These are phyloP conservation scores for Pseudonectria buxi DNA, from an alignment of 2,329 filamentous ascomycete species.

Conservation along the genomic window DNA sequence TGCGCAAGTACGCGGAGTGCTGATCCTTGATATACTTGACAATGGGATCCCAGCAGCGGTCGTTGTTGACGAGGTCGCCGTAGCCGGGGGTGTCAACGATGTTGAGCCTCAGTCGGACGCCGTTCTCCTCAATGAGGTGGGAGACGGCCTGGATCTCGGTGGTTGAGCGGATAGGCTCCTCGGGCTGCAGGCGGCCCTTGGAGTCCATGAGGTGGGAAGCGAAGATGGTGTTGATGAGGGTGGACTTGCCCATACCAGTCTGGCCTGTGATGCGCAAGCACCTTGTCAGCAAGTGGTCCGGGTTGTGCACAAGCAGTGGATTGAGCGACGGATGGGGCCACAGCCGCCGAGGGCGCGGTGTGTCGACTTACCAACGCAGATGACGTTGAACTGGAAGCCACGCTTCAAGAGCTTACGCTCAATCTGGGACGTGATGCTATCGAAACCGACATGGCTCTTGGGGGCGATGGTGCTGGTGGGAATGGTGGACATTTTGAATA, in stretches of 20 bases:
- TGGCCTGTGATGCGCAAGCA: slow-evolving; percentile 57
- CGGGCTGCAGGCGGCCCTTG: slow-evolving; percentile 87
- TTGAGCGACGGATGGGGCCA: neutral
- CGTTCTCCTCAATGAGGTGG: slow-evolving; percentile 99
- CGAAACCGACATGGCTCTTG: slow-evolving; percentile 98
- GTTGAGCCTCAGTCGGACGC: slow-evolving; percentile 92
- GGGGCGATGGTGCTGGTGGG: slow-evolving; percentile 71
- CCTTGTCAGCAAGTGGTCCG: neutral
- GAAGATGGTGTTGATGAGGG: slow-evolving; percentile 99
- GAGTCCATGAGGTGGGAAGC: slow-evolving; percentile 98
- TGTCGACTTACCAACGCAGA: slow-evolving; percentile 82
- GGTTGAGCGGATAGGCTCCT: slow-evolving; percentile 88
- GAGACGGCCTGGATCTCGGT: slow-evolving; percentile 98
- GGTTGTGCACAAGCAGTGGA: neutral
- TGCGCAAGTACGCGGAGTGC: slow-evolving; percentile 97
- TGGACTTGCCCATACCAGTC: slow-evolving; percentile 97
- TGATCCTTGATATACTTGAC: slow-evolving; percentile 99
- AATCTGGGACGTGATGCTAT: slow-evolving; percentile 99
- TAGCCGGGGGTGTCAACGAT: slow-evolving; percentile 99
- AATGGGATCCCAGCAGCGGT: slow-evolving; percentile 99
- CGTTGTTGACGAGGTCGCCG: slow-evolving; percentile 98
- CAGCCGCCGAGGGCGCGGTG: neutral
- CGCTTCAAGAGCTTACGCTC: slow-evolving; percentile 99
- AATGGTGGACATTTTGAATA: slow-evolving; percentile 51
- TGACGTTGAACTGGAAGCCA: slow-evolving; percentile 99